Conservation (phyloP, 371 early-diverging fungal species). For the Lichtheimia corymbifera region DNA sequence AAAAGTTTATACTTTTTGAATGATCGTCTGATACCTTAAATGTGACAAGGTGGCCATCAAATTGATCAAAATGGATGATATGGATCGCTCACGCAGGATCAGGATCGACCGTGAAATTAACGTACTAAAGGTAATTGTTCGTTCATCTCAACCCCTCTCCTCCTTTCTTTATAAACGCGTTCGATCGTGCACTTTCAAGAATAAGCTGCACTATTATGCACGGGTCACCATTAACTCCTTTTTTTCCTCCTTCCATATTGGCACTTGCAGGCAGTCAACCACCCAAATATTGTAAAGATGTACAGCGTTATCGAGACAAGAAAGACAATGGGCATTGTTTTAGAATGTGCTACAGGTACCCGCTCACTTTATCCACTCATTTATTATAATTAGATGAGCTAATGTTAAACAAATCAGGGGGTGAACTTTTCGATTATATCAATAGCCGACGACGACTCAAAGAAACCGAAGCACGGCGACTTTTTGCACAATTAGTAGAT, state of each 20-base stretch:
- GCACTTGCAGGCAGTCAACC: constrained; percentile 69
- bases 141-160: not conserved
- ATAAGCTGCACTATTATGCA: not conserved
- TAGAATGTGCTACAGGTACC: constrained; percentile 91
- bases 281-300: constrained; percentile 91
- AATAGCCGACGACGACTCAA: constrained; percentile 88
- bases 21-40: not conserved
- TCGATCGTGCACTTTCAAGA: not conserved
- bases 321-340: constrained; percentile 91
- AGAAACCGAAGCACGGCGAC: constrained; percentile 86
- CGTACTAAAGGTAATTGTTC: constrained; percentile 70
- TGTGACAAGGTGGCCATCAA: constrained; percentile 78
- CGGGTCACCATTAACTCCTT: no score
- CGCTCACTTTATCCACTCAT: no score
- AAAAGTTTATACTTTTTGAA: not conserved
- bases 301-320: constrained; percentile 96
- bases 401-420: constrained; percentile 48
- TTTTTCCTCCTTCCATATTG: no score
- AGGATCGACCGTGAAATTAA: constrained; percentile 84
- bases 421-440: constrained; percentile 97
- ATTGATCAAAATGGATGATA: constrained; percentile 78
- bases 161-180: not conserved
- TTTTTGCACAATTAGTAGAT: constrained; percentile 94
- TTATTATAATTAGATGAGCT: no score
- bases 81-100: constrained; percentile 75